Percentiles rank a stretch among this genome's conserved stretches.
Evolutionary conservation across 2,329 filamentous ascomycete species (phyloP).

Genomic region (Lasiodiplodia hormozganensis): DNA sequence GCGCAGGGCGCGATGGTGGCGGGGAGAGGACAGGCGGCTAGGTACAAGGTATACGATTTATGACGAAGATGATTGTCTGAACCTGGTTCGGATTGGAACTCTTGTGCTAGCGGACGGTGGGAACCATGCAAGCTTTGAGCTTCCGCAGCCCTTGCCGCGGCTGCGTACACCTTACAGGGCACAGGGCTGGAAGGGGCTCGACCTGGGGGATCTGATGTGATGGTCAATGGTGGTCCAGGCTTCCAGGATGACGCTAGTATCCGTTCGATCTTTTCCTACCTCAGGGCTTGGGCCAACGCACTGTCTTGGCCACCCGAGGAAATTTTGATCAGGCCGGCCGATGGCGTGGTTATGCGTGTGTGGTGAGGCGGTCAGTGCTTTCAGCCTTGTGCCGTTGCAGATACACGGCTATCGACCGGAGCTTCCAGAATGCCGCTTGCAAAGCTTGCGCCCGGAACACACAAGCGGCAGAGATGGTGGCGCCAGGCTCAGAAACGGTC

Average conservation of each 20-base stretch:
- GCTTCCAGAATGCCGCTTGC: slow-evolving; percentile 10
- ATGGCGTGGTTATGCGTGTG: not conserved
- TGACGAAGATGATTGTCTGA: slow-evolving; percentile 21
- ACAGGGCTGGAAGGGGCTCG: slow-evolving; percentile 23
- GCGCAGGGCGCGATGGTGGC: slow-evolving; percentile 15
- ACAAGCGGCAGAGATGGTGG: slow-evolving; percentile 16
- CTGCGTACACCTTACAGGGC: slow-evolving; percentile 27
- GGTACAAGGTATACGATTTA: slow-evolving; percentile 20
- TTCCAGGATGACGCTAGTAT: slow-evolving; percentile 22
- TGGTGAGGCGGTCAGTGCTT: slow-evolving; percentile 11
- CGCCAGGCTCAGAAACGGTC: not conserved
- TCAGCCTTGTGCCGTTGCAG: slow-evolving; percentile 21
- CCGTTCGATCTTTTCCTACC: slow-evolving; percentile 21
- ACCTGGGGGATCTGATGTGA: slow-evolving; percentile 26
- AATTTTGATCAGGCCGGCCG: slow-evolving; percentile 5
- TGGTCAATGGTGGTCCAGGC: slow-evolving; percentile 18
- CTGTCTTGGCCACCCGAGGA: slow-evolving; percentile 22
- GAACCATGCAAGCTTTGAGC: slow-evolving; percentile 29
- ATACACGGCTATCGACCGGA: not conserved
- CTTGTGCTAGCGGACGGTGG: slow-evolving; percentile 20
- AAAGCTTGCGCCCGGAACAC: slow-evolving; percentile 4
- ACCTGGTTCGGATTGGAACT: slow-evolving; percentile 17
- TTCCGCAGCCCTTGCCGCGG: slow-evolving; percentile 29
- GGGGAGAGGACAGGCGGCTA: not conserved
- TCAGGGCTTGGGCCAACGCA: slow-evolving; percentile 22